These are phyloP conservation scores for Nakazawaea siamensis DNA, from an alignment of 805 yeast genomes.

Conservation along the genomic window DNA sequence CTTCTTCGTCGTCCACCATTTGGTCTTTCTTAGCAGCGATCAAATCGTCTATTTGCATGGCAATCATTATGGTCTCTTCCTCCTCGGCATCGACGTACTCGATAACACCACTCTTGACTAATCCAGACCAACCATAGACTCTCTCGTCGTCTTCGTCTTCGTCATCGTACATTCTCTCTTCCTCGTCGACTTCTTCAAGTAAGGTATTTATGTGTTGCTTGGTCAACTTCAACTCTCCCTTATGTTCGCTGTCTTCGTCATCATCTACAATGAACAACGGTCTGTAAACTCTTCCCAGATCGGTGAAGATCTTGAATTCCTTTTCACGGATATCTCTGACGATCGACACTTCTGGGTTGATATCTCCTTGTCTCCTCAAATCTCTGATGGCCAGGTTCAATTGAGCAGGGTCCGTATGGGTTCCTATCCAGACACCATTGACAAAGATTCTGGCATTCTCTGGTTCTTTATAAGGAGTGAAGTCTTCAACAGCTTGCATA, in stretches of 20 bases:
- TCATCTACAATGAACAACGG: constrained; percentile 93
- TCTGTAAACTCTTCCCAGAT: constrained; percentile 97
- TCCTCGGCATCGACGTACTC: constrained; percentile 99
- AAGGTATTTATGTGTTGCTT: constrained; percentile 78
- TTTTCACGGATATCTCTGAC: constrained; percentile 95
- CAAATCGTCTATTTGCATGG: constrained; percentile 97
- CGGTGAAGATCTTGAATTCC: constrained; percentile 93
- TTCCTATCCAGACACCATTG: constrained; percentile 99
- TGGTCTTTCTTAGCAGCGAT: constrained; percentile 46
- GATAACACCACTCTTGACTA: constrained; percentile 78
- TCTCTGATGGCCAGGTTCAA: constrained; percentile 86
- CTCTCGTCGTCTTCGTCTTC: constrained; percentile 43
- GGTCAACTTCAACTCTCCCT: constrained; percentile 73
- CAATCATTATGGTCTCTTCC: constrained; percentile 96
- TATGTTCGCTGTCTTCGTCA: constrained; percentile 56
- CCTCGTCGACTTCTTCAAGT: constrained; percentile 55
- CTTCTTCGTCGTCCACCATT: constrained; percentile 30
- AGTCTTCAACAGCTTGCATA: constrained; percentile 95
- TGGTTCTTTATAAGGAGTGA: constrained; percentile 85
- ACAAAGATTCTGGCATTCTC: constrained; percentile 92
- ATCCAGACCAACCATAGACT: constrained; percentile 73
- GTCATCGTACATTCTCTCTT: constrained; percentile 40
- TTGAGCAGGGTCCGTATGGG: constrained; percentile 92
- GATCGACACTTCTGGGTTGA: constrained; percentile 92
- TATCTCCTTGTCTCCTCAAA: constrained; percentile 90